Evolutionary conservation across 225 moss, liverwort and hornwort species (phyloP).

Genomic region (Lunularia cruciata): DNA sequence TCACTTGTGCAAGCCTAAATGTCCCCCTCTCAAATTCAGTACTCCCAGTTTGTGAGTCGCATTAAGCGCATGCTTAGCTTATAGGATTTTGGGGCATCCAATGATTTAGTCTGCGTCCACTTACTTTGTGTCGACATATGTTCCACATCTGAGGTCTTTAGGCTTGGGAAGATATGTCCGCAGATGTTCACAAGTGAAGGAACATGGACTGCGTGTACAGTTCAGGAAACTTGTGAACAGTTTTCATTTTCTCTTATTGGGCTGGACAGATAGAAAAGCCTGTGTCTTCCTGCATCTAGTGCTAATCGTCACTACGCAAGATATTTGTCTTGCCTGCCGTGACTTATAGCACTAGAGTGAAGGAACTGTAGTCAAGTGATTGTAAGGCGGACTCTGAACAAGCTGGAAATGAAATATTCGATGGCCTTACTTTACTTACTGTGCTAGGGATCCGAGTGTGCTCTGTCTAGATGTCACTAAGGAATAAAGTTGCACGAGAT

Average conservation of each 20-base stretch:
- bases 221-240: not conserved
- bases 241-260: constrained; percentile 2
- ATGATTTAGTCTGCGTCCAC: constrained; percentile 24
- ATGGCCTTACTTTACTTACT: not conserved
- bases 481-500: constrained; percentile 7
- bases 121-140: constrained; percentile 9
- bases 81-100: constrained; percentile 24
- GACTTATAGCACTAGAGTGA: constrained; percentile 10
- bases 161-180: constrained; percentile 4
- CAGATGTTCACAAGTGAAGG: not conserved
- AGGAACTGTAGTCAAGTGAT: not conserved
- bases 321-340: constrained; percentile 9
- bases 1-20: constrained; percentile 5
- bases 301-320: constrained; percentile 5
- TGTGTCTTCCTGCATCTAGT: not conserved
- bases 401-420: not conserved
- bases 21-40: constrained; percentile 12
- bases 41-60: constrained; percentile 8
- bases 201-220: constrained; percentile 5
- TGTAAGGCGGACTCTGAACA: not conserved
- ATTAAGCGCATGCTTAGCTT: constrained; percentile 18
- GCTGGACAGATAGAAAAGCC: constrained; percentile 1
- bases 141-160: constrained; percentile 10
- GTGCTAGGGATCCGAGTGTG: not conserved
- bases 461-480: not conserved